These are phyloP conservation scores for Ascocoryne sarcoides DNA, from an alignment of 2,329 filamentous ascomycete species.

Conservation along the genomic window DNA sequence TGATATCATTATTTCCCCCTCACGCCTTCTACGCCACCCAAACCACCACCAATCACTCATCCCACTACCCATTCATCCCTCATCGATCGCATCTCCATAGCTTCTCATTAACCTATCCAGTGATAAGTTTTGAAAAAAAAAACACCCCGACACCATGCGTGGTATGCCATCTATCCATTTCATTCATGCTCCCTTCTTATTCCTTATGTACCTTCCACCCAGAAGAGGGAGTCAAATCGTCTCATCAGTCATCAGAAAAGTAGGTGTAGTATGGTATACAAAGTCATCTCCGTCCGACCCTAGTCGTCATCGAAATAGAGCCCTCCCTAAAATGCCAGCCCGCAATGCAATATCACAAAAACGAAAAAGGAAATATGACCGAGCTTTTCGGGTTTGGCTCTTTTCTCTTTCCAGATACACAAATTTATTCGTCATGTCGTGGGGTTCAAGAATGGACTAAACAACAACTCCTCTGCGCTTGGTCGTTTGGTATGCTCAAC, in stretches of 20 bases:
- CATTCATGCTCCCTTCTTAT: not conserved
- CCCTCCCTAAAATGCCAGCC: not conserved
- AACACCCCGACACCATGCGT: not conserved
- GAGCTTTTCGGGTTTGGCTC: not conserved
- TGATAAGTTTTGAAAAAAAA: not conserved
- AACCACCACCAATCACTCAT: no score
- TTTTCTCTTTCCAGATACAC: not conserved
- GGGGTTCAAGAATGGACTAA: constrained; percentile 71
- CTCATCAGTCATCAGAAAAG: not conserved
- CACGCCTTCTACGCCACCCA: no score
- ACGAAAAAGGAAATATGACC: constrained; percentile 2
- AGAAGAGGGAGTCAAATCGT: not conserved
- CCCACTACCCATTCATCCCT: no score
- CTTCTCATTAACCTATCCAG: no score
- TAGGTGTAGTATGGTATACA: not conserved
- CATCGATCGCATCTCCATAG: not conserved
- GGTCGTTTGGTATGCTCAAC: constrained; percentile 89
- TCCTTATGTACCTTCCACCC: not conserved
- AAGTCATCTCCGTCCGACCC: not conserved
- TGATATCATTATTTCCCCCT: not conserved
- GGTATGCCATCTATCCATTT: not conserved
- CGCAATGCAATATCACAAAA: constrained; percentile 10
- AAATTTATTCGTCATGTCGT: constrained; percentile 40
- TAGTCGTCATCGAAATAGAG: no score
- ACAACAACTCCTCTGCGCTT: constrained; percentile 81